Percentiles rank a stretch among this genome's conserved stretches.
Evolutionary conservation across 176 grass and related monocot species (phyloP).

Genomic region (Ampelocalamus luodianensis): DNA sequence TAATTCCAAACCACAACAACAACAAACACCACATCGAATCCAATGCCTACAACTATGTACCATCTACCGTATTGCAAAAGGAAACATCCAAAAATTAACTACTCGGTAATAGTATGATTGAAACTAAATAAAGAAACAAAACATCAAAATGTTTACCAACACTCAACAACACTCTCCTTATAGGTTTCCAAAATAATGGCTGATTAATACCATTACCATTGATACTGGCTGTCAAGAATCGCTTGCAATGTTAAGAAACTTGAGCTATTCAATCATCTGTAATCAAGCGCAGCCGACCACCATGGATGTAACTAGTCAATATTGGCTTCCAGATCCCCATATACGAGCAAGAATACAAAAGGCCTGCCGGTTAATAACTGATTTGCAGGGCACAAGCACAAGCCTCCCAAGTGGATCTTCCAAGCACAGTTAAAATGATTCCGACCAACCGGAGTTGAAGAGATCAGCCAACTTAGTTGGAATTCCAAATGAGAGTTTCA

Average conservation of each 20-base stretch:
- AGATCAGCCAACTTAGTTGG: slow-evolving; percentile 15
- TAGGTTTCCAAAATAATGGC: not conserved
- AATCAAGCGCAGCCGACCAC: not conserved
- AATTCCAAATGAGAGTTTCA: not conserved
- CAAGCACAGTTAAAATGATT: not conserved
- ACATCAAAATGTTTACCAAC: not conserved
- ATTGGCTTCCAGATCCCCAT: not conserved
- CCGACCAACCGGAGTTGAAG: not conserved
- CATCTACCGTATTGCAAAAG: not conserved
- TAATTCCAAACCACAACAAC: not conserved
- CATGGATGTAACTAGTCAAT: not conserved
- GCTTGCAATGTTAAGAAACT: not conserved
- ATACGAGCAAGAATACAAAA: not conserved
- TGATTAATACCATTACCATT: not conserved
- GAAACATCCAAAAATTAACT: not conserved
- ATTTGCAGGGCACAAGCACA: not conserved
- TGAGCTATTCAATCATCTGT: not conserved
- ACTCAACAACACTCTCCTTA: not conserved
- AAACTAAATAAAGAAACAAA: not conserved
- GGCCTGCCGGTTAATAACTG: not conserved
- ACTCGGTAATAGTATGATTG: not conserved
- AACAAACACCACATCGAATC: not conserved
- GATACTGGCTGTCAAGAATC: not conserved
- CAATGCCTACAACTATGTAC: not conserved
- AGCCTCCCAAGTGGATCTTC: slow-evolving; percentile 4